Conservation (phyloP, 2,329 filamentous ascomycete genomes). For the Botrytis byssoidea region DNA sequence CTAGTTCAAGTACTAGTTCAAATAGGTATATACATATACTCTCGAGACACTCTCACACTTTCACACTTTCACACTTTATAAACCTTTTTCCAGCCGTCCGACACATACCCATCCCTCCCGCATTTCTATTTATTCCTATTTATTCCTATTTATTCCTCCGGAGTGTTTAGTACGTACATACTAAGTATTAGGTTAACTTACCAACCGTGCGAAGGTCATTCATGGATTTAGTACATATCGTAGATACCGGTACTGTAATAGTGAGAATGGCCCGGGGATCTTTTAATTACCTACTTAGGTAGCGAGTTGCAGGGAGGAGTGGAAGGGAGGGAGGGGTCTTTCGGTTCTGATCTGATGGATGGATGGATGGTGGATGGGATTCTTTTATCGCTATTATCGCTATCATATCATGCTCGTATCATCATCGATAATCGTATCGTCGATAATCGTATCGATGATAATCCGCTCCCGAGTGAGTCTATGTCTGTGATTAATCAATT, state of each 20-base stretch:
- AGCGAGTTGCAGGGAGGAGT: too few relatives aligned
- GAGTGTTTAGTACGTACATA: neutral
- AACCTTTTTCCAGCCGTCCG: neutral
- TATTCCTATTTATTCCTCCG: neutral
- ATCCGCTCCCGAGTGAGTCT: neutral
- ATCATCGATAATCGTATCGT: neutral
- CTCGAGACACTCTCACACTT: neutral
- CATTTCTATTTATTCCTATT: neutral
- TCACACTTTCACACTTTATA: neutral
- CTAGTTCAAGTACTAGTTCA: too few relatives aligned
- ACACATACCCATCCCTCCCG: neutral
- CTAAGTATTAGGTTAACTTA: too few relatives aligned
- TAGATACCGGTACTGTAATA: too few relatives aligned
- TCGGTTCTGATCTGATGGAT: too few relatives aligned
- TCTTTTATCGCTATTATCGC: neutral
- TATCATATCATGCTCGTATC: neutral
- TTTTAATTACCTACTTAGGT: neutral
- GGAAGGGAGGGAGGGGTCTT: neutral
- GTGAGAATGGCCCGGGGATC: too few relatives aligned
- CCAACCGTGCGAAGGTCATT: neutral
- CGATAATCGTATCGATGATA: neutral
- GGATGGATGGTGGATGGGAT: neutral
- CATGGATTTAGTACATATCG: neutral
- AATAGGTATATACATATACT: too few relatives aligned
- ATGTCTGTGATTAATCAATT: neutral